phyloP scores from a whole-genome alignment of 2,329 filamentous ascomycete genomes.

The Fusarium sp. region DNA sequence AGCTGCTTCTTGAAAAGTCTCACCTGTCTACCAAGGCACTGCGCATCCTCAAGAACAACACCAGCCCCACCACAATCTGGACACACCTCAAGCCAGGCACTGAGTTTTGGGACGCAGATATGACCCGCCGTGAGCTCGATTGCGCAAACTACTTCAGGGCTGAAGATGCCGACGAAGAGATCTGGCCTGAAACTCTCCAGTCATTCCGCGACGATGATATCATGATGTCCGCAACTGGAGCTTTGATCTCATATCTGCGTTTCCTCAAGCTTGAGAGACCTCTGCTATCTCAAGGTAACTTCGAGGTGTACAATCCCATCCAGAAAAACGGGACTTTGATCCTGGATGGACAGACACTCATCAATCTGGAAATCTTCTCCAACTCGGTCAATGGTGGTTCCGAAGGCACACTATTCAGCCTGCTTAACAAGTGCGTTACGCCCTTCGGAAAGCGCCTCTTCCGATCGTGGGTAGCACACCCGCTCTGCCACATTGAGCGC shows the following conservation, averaged over 20 bases:
- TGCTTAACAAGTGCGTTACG: slow-evolving; percentile 94
- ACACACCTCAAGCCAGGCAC: slow-evolving; percentile 88
- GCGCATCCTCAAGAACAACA: slow-evolving; percentile 96
- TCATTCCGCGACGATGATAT: slow-evolving; percentile 82
- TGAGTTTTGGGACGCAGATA: slow-evolving; percentile 92
- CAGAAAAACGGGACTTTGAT: slow-evolving; percentile 90
- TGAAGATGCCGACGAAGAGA: slow-evolving; percentile 67
- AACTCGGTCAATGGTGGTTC: slow-evolving; percentile 89
- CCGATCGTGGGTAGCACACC: slow-evolving; percentile 97
- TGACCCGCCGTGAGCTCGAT: slow-evolving; percentile 83
- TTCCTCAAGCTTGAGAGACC: slow-evolving; percentile 90
- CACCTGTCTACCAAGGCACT: slow-evolving; percentile 88
- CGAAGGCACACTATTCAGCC: slow-evolving; percentile 88
- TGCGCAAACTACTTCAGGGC: slow-evolving; percentile 82
- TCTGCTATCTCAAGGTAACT: slow-evolving; percentile 89
- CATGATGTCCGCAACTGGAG: slow-evolving; percentile 91
- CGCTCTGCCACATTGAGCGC: slow-evolving; percentile 84
- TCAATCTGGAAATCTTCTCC: slow-evolving; percentile 97
- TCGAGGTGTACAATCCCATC: slow-evolving; percentile 92
- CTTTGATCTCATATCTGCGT: slow-evolving; percentile 86
- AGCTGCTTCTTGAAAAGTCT: slow-evolving; percentile 90
- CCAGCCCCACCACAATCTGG: slow-evolving; percentile 92
- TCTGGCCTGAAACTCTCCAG: slow-evolving; percentile 81
- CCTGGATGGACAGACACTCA: slow-evolving; percentile 93
- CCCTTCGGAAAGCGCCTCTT: slow-evolving; percentile 97